Percentiles rank a stretch among this genome's conserved stretches.
Conservation (phyloP, 1,139 yeast genomes). For the Geotrichum klebahnii region DNA sequence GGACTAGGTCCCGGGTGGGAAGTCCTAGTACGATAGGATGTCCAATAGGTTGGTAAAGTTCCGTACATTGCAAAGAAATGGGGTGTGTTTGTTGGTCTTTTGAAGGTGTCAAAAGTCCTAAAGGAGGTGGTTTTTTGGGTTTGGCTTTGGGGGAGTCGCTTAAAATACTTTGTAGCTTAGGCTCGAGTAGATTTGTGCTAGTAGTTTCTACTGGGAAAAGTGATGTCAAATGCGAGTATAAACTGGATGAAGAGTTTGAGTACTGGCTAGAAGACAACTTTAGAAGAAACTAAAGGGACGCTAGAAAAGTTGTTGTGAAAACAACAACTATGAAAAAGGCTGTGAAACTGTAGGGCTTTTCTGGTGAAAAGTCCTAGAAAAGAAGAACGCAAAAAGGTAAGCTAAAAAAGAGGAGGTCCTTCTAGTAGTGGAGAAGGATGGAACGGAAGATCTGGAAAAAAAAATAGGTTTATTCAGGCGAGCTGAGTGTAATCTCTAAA, state of each 20-base stretch:
- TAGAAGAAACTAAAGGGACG: constrained; percentile 1
- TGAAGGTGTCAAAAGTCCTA: background rate
- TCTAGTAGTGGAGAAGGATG: too few relatives aligned
- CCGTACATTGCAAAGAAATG: background rate
- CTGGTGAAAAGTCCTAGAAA: too few relatives aligned
- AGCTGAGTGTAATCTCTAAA: too few relatives aligned
- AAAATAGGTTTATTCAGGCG: too few relatives aligned
- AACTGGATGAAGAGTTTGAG: constrained; percentile 12
- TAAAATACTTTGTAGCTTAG: background rate
- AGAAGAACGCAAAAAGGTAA: constrained; percentile 4
- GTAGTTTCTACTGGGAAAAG: constrained; percentile 12
- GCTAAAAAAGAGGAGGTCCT: too few relatives aligned
- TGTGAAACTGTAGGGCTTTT: constrained; percentile 12
- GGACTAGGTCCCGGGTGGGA: background rate
- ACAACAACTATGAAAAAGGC: constrained; percentile 8
- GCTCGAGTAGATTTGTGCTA: background rate
- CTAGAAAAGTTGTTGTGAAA: constrained; percentile 7
- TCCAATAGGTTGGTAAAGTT: background rate
- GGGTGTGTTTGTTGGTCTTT: constrained; percentile 4
- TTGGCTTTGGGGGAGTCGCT: constrained; percentile 1
- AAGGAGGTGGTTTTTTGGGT: constrained; percentile 10
- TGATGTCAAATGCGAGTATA: constrained; percentile 11
- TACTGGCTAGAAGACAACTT: constrained; percentile 17
- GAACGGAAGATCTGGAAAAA: too few relatives aligned
- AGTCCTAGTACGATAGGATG: background rate